Conservation (phyloP, 1,284 basidiomycete genomes). For the Cronartium quercuum region DNA sequence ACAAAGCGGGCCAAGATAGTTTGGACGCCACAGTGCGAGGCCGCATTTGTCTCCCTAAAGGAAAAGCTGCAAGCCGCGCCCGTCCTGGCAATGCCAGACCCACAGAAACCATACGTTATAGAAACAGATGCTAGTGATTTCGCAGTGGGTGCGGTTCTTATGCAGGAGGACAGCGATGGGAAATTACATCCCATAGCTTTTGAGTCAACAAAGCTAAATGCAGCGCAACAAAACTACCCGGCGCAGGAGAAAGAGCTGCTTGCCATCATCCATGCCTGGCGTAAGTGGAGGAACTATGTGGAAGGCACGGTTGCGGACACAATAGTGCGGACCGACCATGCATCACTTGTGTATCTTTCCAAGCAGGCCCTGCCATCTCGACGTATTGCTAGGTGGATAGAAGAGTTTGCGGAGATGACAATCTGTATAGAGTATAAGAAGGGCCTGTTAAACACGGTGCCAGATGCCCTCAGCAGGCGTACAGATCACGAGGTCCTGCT, state of each 20-base stretch:
- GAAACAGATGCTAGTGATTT: not conserved
- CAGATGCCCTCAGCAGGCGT: constrained; percentile 50
- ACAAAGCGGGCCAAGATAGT: not conserved
- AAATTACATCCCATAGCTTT: constrained; percentile 31
- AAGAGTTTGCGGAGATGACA: constrained; percentile 49
- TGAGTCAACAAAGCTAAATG: constrained; percentile 35
- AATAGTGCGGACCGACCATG: constrained; percentile 52
- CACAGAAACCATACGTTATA: not conserved
- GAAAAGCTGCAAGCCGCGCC: not conserved
- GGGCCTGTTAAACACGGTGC: constrained; percentile 51
- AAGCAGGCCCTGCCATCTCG: constrained; percentile 50
- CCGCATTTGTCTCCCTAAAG: not conserved
- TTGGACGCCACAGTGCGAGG: not conserved
- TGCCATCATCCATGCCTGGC: constrained; percentile 39
- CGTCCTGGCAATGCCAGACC: not conserved
- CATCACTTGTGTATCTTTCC: constrained; percentile 50
- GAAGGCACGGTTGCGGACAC: constrained; percentile 45
- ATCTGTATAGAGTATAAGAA: constrained; percentile 47
- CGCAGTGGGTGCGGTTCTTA: constrained; percentile 16
- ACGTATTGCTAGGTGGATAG: constrained; percentile 50
- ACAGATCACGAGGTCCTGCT: constrained; percentile 4
- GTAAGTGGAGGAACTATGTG: constrained; percentile 37
- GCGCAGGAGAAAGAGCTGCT: constrained; percentile 40
- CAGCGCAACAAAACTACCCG: constrained; percentile 39
- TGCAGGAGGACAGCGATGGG: constrained; percentile 12